These are phyloP conservation scores for Astraeus odoratus DNA, from an alignment of 768 basidiomycete species.

Conservation along the genomic window DNA sequence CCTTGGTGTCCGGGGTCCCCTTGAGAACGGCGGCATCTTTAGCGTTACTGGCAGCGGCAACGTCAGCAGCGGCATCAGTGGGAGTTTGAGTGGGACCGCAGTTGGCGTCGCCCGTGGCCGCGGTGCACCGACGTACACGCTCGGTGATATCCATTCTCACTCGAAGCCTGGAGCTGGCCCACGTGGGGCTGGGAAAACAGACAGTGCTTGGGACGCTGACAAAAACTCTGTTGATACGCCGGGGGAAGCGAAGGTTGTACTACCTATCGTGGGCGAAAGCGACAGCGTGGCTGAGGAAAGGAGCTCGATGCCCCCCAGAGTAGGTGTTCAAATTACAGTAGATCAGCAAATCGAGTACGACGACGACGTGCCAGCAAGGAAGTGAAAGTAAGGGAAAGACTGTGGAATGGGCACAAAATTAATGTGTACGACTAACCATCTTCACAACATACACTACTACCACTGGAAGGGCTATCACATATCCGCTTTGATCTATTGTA, in stretches of 20 bases:
- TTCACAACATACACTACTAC: neutral
- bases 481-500: no score
- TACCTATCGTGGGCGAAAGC: slow-evolving; percentile 29
- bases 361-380: slow-evolving; percentile 11
- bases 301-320: slow-evolving; percentile 5
- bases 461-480: neutral
- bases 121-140: slow-evolving; percentile 29
- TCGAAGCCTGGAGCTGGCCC: slow-evolving; percentile 44
- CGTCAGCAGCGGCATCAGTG: slow-evolving; percentile 45
- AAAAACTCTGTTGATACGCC: slow-evolving; percentile 34
- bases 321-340: slow-evolving; percentile 55
- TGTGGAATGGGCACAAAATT: neutral
- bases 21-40: slow-evolving; percentile 66
- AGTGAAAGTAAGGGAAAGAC: slow-evolving; percentile 7
- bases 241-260: slow-evolving; percentile 29
- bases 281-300: slow-evolving; percentile 13
- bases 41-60: slow-evolving; percentile 41
- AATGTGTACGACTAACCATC: neutral
- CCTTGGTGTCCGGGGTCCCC: slow-evolving; percentile 72
- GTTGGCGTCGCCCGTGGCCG: slow-evolving; percentile 22
- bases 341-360: slow-evolving; percentile 52
- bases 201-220: slow-evolving; percentile 30
- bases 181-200: slow-evolving; percentile 29
- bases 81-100: slow-evolving; percentile 24
- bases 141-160: slow-evolving; percentile 45